Evolutionary conservation across 208 protist species (phyloP), one percentile per base, ranked within the genome.

Genomic region (Balamuthia mandrillaris): DNA sequence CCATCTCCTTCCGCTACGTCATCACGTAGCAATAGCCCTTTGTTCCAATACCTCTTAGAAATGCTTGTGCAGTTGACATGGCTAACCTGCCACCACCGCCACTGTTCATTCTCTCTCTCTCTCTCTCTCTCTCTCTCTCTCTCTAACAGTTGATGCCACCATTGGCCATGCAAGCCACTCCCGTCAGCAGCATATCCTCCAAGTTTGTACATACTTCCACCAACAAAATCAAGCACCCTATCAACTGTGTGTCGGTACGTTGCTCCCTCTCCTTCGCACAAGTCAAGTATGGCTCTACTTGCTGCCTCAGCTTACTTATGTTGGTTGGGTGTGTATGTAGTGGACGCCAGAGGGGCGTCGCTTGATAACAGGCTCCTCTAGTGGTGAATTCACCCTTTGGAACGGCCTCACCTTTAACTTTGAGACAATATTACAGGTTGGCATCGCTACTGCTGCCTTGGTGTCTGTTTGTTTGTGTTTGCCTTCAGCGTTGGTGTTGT

Each of bases 351-450:
- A 78, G 41, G 68, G 68, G 21, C 41, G 68, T 9, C 41, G 68
- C 21, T 4, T 78, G 45, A 37, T 78, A 29, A 78, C 68, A 21
- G 68, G 68, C 1, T 27, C 68, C 31, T 78, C 45, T 14, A 92
- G 54, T 51, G 96, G 96, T 63, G 94, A 97, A 81, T 96, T 97
- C 75, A 97, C 95, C 66, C 70, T 97, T 14, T 97, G 96, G 96
- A 95, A 97, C 86, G 96, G 95, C 33, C 85, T 95, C n/a, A 91
- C 89, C 4, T 97, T 97, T 85, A 96, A 97, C 75, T 97, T 97
- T 84, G 95, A 96, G 84, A 96, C 93, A 3, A 96, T 96, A 41
- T 65, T 90, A 60, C 87, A 93, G 89, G 91, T 90, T 10, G 39
- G 51, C 35, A 51, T n/a, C 45, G 44, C 66, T 14, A 24, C 14